Conservation (phyloP, 352 stramenopile species). For the Phytophthora litchii region DNA sequence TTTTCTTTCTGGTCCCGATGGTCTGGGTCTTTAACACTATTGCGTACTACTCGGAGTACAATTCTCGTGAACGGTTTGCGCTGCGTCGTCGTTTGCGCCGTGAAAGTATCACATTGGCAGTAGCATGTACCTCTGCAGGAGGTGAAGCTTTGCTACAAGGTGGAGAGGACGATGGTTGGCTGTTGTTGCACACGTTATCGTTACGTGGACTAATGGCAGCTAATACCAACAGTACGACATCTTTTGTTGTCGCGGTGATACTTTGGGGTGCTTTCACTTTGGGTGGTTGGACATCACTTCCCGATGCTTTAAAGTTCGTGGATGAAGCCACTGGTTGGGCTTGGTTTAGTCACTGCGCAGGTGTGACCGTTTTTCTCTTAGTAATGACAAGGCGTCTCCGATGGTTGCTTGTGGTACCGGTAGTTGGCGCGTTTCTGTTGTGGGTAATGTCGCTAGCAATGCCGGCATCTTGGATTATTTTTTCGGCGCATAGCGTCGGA, state of each 20-base stretch:
- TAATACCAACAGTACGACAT: slow-evolving; percentile 55
- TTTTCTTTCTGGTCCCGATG: slow-evolving; percentile 73
- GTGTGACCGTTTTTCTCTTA: slow-evolving; percentile 74
- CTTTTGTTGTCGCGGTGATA: slow-evolving; percentile 66
- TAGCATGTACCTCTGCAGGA: slow-evolving; percentile 57
- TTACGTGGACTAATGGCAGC: slow-evolving; percentile 35
- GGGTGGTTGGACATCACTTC: slow-evolving; percentile 78
- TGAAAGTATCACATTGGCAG: slow-evolving; percentile 81
- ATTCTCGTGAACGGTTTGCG: slow-evolving; percentile 79
- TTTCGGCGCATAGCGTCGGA: slow-evolving; percentile 80
- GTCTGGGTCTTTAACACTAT: slow-evolving; percentile 88
- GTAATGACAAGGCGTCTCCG: slow-evolving; percentile 73
- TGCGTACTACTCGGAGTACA: slow-evolving; percentile 88
- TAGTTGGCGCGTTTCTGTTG: slow-evolving; percentile 66
- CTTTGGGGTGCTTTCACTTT: slow-evolving; percentile 80
- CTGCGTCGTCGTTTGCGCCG: slow-evolving; percentile 65
- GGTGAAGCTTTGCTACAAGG: slow-evolving; percentile 32
- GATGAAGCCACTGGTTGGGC: slow-evolving; percentile 85
- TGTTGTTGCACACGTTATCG: slow-evolving; percentile 38
- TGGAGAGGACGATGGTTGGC: slow-evolving; percentile 35
- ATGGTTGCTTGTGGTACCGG: slow-evolving; percentile 77
- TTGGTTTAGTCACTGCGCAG: slow-evolving; percentile 86
- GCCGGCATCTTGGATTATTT: slow-evolving; percentile 81
- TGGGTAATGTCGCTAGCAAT: slow-evolving; percentile 84
- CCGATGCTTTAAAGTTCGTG: slow-evolving; percentile 82